Percentiles rank a stretch among this genome's conserved stretches.
Evolutionary conservation across 2,329 filamentous ascomycete genomes (phyloP).

Genomic region (Cryphonectria japonica): DNA sequence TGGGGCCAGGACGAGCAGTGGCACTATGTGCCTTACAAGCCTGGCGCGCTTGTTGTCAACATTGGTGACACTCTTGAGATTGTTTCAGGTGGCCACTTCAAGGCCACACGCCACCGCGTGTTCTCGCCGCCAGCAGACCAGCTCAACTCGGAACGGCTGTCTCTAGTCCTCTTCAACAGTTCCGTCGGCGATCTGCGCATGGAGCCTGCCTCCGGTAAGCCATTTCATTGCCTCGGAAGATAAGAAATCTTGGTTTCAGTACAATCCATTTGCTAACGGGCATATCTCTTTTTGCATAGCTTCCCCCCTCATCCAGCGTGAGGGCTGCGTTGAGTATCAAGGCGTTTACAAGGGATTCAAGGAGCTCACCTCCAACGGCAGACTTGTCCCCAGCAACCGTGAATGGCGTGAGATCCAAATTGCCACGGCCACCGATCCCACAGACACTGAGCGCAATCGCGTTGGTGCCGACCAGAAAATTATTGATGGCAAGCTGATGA

Average conservation of each 20-base stretch:
- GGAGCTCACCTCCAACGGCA: slow-evolving; percentile 43
- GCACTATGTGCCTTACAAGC: slow-evolving; percentile 50
- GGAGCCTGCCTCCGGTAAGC: slow-evolving; percentile 39
- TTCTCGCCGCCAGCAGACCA: slow-evolving; percentile 48
- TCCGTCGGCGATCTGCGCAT: slow-evolving; percentile 49
- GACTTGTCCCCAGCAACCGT: slow-evolving; percentile 48
- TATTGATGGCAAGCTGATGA: slow-evolving; percentile 50
- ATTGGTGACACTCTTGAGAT: slow-evolving; percentile 51
- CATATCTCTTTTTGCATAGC: slow-evolving; percentile 16
- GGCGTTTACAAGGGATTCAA: slow-evolving; percentile 52
- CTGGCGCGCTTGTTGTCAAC: slow-evolving; percentile 53
- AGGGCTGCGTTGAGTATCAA: slow-evolving; percentile 49
- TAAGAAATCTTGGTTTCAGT: not conserved
- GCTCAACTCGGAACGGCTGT: slow-evolving; percentile 44
- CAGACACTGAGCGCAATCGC: slow-evolving; percentile 45
- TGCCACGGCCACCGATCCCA: slow-evolving; percentile 46
- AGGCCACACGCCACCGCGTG: slow-evolving; percentile 49
- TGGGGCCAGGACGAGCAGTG: slow-evolving; percentile 49
- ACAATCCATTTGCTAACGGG: not conserved
- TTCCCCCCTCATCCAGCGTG: slow-evolving; percentile 38
- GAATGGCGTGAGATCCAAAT: slow-evolving; percentile 57
- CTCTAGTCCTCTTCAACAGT: slow-evolving; percentile 50
- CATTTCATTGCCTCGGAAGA: not conserved
- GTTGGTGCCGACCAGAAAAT: slow-evolving; percentile 47
- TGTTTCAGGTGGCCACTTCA: slow-evolving; percentile 51